A percentile compares a stretch with the other conserved stretches of the same genome.
These are phyloP conservation scores for Calycina herbarum DNA, from an alignment of 2,329 filamentous ascomycete genomes.

Conservation along the genomic window DNA sequence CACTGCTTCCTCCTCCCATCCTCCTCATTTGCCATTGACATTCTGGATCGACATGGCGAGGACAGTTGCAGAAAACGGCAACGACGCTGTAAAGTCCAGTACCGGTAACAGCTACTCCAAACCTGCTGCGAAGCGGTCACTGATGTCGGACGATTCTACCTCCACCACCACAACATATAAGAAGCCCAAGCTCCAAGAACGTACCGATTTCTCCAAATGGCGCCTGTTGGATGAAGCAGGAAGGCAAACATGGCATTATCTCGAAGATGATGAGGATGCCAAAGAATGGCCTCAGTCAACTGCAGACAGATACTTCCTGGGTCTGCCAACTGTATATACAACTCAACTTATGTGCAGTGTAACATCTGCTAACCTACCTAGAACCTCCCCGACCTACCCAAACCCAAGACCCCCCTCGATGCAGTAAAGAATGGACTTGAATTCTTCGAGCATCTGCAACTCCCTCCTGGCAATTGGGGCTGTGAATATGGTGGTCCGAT, in stretches of 20 bases:
- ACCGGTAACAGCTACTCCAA: conserved; percentile 13
- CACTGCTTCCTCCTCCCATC: not conserved
- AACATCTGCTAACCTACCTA: conserved; percentile 41
- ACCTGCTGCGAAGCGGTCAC: conserved; percentile 25
- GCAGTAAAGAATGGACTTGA: conserved; percentile 78
- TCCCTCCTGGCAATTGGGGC: conserved; percentile 88
- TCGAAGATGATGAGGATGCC: conserved; percentile 68
- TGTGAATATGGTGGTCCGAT: conserved; percentile 98
- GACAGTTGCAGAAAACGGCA: not conserved
- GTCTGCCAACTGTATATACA: conserved; percentile 68
- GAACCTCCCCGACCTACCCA: conserved; percentile 72
- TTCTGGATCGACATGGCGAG: not conserved
- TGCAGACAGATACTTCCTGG: conserved; percentile 88
- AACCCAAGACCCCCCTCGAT: conserved; percentile 71
- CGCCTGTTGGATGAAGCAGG: conserved; percentile 79
- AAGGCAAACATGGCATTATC: conserved; percentile 91
- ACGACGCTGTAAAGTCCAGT: not conserved
- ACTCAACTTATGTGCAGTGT: conserved; percentile 9
- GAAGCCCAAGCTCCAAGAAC: conserved; percentile 50
- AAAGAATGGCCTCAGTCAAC: conserved; percentile 80
- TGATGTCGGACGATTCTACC: conserved; percentile 18
- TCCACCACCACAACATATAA: conserved; percentile 37
- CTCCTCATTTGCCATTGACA: not conserved
- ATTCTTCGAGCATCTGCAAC: conserved; percentile 88
- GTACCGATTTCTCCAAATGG: conserved; percentile 83